Conservation (phyloP, 2,329 filamentous ascomycete species). For the Pseudodiploospora longispora region DNA sequence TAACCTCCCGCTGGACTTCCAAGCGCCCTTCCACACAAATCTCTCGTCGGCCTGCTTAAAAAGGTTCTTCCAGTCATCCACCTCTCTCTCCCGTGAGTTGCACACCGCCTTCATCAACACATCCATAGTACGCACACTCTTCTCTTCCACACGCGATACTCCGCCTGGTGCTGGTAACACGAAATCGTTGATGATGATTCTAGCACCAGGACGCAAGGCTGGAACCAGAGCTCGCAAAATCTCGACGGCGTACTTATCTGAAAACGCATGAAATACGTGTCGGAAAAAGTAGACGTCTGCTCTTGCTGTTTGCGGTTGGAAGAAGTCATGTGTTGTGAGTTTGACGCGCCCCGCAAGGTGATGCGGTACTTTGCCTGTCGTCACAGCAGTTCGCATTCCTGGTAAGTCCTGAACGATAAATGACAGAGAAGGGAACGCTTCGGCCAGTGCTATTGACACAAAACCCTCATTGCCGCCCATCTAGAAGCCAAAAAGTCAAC, state of each 20-base stretch:
- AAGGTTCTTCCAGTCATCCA: constrained; percentile 33
- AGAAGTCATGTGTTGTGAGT: constrained; percentile 44
- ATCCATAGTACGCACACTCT: constrained; percentile 33
- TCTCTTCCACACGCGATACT: constrained; percentile 27
- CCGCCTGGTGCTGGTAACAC: constrained; percentile 24
- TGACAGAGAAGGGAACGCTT: constrained; percentile 14
- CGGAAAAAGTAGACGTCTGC: constrained; percentile 48
- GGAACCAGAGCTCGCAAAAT: constrained; percentile 39
- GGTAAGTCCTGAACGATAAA: constrained; percentile 45
- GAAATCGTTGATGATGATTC: constrained; percentile 30
- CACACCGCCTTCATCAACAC: constrained; percentile 38
- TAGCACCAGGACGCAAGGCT: constrained; percentile 39
- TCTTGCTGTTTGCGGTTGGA: constrained; percentile 38
- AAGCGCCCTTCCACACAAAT: constrained; percentile 27
- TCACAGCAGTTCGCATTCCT: constrained; percentile 28
- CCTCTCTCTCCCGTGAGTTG: constrained; percentile 37
- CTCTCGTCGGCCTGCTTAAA: constrained; percentile 30
- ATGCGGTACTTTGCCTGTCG: constrained; percentile 20
- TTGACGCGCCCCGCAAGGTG: constrained; percentile 26
- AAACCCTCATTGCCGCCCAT: constrained; percentile 19
- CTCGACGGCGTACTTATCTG: constrained; percentile 35
- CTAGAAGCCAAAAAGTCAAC: constrained; percentile 7
- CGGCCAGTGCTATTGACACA: constrained; percentile 14
- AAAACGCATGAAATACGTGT: constrained; percentile 49
- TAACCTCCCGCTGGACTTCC: constrained; percentile 19